Base-by-base conservation (phyloP, 177 flowering plant genomes). In the Vitis hybrid region DNA sequence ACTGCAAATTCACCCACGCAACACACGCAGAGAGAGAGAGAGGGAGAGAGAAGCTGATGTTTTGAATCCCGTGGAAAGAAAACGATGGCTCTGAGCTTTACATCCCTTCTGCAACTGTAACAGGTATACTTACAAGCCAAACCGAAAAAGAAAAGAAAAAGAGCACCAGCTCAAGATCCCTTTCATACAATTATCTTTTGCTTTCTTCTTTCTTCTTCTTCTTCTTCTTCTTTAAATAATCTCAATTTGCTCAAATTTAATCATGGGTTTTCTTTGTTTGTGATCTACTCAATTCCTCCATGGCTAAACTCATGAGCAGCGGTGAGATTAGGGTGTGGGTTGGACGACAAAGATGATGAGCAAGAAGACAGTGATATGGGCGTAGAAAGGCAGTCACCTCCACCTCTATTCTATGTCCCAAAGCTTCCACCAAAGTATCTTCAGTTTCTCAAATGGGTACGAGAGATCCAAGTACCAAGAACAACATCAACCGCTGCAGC, bases 361-460 rank as follows among this genome's bases (percentile, higher is more conserved):
- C 31, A 60, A 24, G 28, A 60, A 24, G 38, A 60, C 13, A 22
- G n/a, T 59, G 38, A 59, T 9, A 22, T 59, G 62, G 38, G 22
- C 28, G 24, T 59, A 22, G 24, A 12, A 1, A 20, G n/a, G 4
- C 62, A 59, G 28, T 59, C 62, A 2, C 4, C 28, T 22, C 62
- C 6, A 55, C 18, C 17, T 55, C 58, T 55, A 15, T 14, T 60
- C 63, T 17, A 60, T 60, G 63, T 60, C 63, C 17, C 63, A 60
- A 24, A 60, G 22, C 28, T 19, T 17, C 63, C 63, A 60, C 63
- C 63, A 60, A 17, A 24, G 63, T 24, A 60, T 60, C 24, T 60
- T 60, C 22, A 20, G 63, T 19, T 60, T 60, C 63, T 20, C 63
- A 15, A 60, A 60, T 60, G 63, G 63, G 28, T 60, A 38, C 47